A percentile compares a stretch with the other conserved stretches of the same genome.
Evolutionary conservation across 805 yeast species (phyloP).

Genomic region (Metschnikowia colocasiae): DNA sequence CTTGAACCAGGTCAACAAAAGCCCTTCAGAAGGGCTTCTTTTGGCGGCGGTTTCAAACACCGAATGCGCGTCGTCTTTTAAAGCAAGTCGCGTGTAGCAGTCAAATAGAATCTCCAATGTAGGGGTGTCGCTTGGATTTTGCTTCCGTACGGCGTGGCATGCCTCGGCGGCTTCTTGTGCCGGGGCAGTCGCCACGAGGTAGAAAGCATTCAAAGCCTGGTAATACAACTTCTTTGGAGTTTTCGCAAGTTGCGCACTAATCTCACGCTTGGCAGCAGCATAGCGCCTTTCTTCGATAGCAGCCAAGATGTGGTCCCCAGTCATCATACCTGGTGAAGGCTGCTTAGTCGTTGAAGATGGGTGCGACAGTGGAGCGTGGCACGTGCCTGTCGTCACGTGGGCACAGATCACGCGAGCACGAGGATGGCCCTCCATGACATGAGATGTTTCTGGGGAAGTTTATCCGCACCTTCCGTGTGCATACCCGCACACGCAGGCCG

Average conservation of each 20-base stretch:
- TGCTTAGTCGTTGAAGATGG: background rate
- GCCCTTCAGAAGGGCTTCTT: constrained; percentile 49
- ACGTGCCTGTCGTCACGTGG: background rate
- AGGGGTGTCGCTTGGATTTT: constrained; percentile 52
- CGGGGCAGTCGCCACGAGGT: constrained; percentile 32
- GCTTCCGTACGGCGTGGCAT: constrained; percentile 25
- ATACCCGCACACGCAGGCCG: background rate
- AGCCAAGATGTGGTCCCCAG: constrained; percentile 29
- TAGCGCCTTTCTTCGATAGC: constrained; percentile 54
- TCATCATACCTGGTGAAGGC: constrained; percentile 6
- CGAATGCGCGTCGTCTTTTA: constrained; percentile 37
- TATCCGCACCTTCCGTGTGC: background rate
- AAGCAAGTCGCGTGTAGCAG: constrained; percentile 36
- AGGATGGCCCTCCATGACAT: too few species aligned
- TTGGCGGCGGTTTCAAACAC: constrained; percentile 57
- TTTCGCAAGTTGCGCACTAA: constrained; percentile 47
- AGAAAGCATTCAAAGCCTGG: constrained; percentile 41
- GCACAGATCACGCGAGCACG: too few species aligned
- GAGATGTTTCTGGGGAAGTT: background rate
- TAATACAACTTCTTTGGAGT: constrained; percentile 57
- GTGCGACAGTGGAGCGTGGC: background rate
- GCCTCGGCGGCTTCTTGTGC: constrained; percentile 31
- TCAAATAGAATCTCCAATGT: constrained; percentile 47
- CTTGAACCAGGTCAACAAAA: constrained; percentile 56
- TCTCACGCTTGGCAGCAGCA: constrained; percentile 48